These are phyloP conservation scores for Fusarium euwallaceae DNA, from an alignment of 2,329 filamentous ascomycete genomes.

Conservation along the genomic window DNA sequence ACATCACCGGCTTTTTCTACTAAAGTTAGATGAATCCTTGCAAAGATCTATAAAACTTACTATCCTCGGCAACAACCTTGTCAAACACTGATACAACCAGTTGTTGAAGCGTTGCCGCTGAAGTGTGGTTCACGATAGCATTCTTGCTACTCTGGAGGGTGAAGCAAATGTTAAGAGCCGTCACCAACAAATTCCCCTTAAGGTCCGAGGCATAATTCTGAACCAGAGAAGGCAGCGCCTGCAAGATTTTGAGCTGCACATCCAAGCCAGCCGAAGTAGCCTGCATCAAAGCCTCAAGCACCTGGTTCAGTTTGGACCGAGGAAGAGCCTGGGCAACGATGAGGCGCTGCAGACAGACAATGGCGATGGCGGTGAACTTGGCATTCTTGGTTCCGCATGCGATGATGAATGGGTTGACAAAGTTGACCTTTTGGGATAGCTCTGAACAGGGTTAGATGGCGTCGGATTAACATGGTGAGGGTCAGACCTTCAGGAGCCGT, in stretches of 20 bases:
- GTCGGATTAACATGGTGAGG: slow-evolving; percentile 9
- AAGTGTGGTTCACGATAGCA: slow-evolving; percentile 93
- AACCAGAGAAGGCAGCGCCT: slow-evolving; percentile 88
- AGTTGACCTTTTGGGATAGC: slow-evolving; percentile 82
- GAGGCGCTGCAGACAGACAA: slow-evolving; percentile 89
- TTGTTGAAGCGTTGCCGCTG: slow-evolving; percentile 95
- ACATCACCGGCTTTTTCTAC: slow-evolving; percentile 63
- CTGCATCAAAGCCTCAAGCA: slow-evolving; percentile 88
- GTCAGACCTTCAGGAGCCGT: slow-evolving; percentile 55
- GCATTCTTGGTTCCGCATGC: slow-evolving; percentile 91
- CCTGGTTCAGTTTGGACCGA: slow-evolving; percentile 82
- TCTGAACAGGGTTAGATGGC: slow-evolving; percentile 66
- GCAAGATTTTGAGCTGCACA: slow-evolving; percentile 94
- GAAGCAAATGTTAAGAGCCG: slow-evolving; percentile 90
- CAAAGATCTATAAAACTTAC: slow-evolving; percentile 58
- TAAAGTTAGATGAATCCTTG: slow-evolving; percentile 27
- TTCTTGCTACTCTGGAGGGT: slow-evolving; percentile 92
- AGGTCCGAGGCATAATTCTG: slow-evolving; percentile 91
- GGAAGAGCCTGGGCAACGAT: slow-evolving; percentile 87
- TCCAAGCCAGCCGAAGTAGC: slow-evolving; percentile 85
- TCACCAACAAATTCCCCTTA: slow-evolving; percentile 83
- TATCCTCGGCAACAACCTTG: slow-evolving; percentile 86
- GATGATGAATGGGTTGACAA: slow-evolving; percentile 93
- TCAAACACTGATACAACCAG: slow-evolving; percentile 94
- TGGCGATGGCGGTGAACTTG: slow-evolving; percentile 89